Evolutionary conservation across 108 stramenopile genomes (phyloP), one percentile per base, ranked within the genome.

Genomic region (Cyclotella atomus): DNA sequence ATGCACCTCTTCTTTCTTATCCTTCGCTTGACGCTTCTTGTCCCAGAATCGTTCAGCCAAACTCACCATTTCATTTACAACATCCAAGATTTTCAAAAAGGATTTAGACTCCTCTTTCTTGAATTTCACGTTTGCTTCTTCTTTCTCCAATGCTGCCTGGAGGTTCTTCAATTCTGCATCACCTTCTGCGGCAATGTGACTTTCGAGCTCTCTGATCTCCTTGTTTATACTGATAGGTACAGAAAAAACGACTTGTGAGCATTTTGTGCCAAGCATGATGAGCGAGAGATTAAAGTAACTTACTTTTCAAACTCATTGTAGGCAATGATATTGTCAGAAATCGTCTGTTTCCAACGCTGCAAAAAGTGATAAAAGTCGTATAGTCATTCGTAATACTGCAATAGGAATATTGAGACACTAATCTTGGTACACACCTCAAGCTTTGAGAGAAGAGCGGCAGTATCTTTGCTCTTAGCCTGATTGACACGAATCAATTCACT

Each of bases 141-240:
- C 73, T 5, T 63, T 75, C 38, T 65, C 65, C 50, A 85, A 63
- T 12, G 83, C 79, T 6, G 82, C 50, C 21, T 86, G 72, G 16
- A 60, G 41, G 27, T 59, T 67, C 32, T 61, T 79, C 68, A 54
- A 20, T 49, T 52, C 82, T 27, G 47, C 62, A 34, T 71, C 74
- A 4, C 70, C 78, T 60, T 57, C 53, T 19, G 83, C 77, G 43
- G 80, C 76, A 33, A 85, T 65, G 50, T 71, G 73, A 14, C 67
- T 63, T 45, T 88, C 88, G 29, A 86, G 55, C 19, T 86, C 84
- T 20, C 73, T 59, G 17, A 89, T 73, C 29, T 92, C 91, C 15
- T 77, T 76, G n/a, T 69, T 77, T 17, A 86, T 59, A 17, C 44
- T 65, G 45, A n/a, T n/a, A n/a, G n/a, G n/a, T n/a, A n/a, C n/a